Base-by-base conservation (phyloP, 352 stramenopile genomes). In the Pythium utonaiense region DNA sequence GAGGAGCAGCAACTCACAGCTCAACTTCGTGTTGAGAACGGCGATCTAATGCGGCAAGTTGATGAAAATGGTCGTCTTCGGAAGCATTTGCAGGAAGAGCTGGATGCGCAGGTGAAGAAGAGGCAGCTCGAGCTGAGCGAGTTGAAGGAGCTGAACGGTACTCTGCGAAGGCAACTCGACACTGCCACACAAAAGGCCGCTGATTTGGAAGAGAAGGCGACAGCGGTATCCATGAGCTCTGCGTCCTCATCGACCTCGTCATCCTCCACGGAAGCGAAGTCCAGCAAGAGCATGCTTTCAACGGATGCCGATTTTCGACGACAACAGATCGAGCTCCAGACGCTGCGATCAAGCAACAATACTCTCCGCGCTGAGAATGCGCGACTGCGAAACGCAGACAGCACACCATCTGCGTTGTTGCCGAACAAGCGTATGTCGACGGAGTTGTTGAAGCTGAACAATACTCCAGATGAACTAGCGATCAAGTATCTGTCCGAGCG, bases 401-500 rank as follows among this genome's bases (percentile, higher is more conserved):
- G 73, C 7, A 69, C 74, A 6, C 68, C 71, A 31, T 47, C 57
- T 4, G 42, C 66, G 3, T 47, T 73, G 9, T 34, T 66, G 12
- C 56, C 70, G 12, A 77, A 72, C 31, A 89, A 89, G 54, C 72
- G 79, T 21, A 69, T 88, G 22, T 91, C 81, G 34, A 69, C 81
- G 44, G 81, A 88, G 40, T 49, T 91, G 21, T 60, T 91, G 49
- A 80, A 79, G 58, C 62, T 81, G 47, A 91, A 85, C 41, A 89
- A 79, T 36, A 85, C 70, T 2, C 53, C 77, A 9, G 77, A 89
- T 24, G 76, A 92, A 48, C 76, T 95, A 36, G 80, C 92, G 0
- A 81, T 89, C 30, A 96, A 97, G 64, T 93, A 96, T 36, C 48
- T 97, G 17, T 70, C 88, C 3, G 91, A 98, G 67, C 77, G 83